A percentile compares a stretch with the other conserved stretches of the same genome.
Conservation (phyloP, 305 asterid genomes). For the Solanum hybrid region DNA sequence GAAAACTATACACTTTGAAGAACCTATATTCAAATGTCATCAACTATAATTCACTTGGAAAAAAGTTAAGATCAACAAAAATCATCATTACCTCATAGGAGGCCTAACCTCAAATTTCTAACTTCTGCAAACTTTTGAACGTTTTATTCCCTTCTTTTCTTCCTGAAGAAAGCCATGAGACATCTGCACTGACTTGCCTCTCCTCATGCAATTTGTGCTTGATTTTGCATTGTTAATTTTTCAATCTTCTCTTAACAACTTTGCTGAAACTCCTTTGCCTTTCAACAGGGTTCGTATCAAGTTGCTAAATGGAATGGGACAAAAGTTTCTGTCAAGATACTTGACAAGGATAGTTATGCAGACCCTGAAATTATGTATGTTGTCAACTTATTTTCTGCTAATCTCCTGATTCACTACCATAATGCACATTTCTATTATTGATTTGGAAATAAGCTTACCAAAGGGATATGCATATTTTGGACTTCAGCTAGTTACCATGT, state of each 20-base stretch:
- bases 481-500: not conserved
- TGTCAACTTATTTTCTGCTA: not conserved
- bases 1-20: not conserved
- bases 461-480: not conserved
- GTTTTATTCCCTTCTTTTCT: not conserved
- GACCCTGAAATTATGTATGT: conserved; percentile 75
- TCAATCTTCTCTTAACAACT: not conserved
- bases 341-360: conserved; percentile 76
- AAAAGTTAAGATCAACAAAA: not conserved
- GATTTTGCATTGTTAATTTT: not conserved
- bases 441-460: not conserved
- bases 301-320: conserved; percentile 99
- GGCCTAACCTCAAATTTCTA: not conserved
- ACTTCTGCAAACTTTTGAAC: not conserved
- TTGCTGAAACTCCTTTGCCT: conserved; percentile 6
- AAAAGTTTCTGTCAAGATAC: conserved; percentile 93
- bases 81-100: not conserved
- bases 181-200: not conserved
- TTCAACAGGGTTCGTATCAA: conserved; percentile 82
- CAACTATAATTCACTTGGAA: not conserved
- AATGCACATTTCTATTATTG: not conserved
- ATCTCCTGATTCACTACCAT: not conserved
- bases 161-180: not conserved
- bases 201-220: not conserved
- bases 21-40: not conserved